phyloP scores from a whole-genome alignment of 441 rosid genomes.

The Metrosideros polymorpha region DNA sequence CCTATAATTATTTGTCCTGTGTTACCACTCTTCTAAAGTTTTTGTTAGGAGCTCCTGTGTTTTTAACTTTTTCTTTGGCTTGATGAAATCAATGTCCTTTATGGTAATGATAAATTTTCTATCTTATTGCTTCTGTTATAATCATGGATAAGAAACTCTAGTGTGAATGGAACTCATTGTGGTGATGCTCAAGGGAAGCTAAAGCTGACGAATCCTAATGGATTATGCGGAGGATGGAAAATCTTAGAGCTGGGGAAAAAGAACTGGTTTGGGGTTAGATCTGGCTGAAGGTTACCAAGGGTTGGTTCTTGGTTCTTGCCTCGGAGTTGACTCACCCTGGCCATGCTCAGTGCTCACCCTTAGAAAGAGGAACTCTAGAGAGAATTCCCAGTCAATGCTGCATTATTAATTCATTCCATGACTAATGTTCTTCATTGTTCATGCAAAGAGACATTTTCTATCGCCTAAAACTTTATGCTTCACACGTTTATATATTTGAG shows the following conservation, averaged over 20 bases:
- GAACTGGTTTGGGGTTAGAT: not conserved
- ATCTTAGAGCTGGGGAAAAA: not conserved
- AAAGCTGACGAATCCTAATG: not conserved
- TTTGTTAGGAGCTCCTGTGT: not conserved
- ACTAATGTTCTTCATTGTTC: not conserved
- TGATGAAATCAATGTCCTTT: not conserved
- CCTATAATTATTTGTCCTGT: not conserved
- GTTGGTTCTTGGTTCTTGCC: not conserved
- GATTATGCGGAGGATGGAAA: not conserved
- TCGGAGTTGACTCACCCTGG: not conserved
- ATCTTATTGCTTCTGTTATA: not conserved
- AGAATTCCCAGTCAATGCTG: not conserved
- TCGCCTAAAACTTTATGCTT: not conserved
- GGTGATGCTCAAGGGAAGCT: not conserved
- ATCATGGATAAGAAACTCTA: not conserved
- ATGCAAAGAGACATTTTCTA: not conserved
- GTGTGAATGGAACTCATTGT: not conserved
- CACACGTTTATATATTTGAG: not conserved
- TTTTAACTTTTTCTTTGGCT: not conserved
- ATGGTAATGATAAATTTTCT: not conserved
- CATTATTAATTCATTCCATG: not conserved
- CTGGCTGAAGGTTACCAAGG: not conserved
- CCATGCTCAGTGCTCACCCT: not conserved
- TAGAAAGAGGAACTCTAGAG: not conserved
- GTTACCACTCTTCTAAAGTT: not conserved